phyloP scores from a whole-genome alignment of 148 eudicot species.

The Suaeda aralocaspica region DNA sequence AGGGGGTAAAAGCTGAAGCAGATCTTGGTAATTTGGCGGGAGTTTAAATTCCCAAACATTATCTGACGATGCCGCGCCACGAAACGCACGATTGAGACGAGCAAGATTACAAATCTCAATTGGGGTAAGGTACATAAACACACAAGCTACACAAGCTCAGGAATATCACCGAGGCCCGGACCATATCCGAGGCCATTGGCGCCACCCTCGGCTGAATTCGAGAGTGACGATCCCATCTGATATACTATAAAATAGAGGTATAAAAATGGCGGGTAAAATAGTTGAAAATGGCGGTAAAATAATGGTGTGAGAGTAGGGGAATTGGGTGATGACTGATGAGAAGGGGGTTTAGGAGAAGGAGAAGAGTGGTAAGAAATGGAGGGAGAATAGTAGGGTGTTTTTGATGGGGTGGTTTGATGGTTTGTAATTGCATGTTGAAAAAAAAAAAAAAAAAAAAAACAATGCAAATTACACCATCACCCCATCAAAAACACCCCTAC shows the following conservation, averaged over 20 bases:
- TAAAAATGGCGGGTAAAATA: background rate
- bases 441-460: too few relatives aligned
- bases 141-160: conserved; percentile 92
- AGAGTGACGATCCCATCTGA: conserved; percentile 68
- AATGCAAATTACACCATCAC: too few relatives aligned
- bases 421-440: too few relatives aligned
- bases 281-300: background rate
- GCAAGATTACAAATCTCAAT: conserved; percentile 93
- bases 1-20: conserved; percentile 47
- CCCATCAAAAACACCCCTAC: too few relatives aligned
- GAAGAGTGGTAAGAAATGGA: background rate
- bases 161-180: conserved; percentile 82
- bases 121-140: conserved; percentile 70
- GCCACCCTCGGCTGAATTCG: conserved; percentile 46
- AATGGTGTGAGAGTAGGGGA: background rate
- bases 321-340: background rate
- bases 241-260: too few relatives aligned
- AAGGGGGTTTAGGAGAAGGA: background rate
- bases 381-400: background rate
- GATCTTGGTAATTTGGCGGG: conserved; percentile 54
- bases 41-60: conserved; percentile 80
- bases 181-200: conserved; percentile 22
- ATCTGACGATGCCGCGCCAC: conserved; percentile 87
- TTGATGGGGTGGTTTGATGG: too few relatives aligned
- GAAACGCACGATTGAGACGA: conserved; percentile 81